Percentiles rank a stretch among this genome's conserved stretches.
phyloP scores from a whole-genome alignment of 2,329 filamentous ascomycete species.

The Cucurbitaria berberidis region DNA sequence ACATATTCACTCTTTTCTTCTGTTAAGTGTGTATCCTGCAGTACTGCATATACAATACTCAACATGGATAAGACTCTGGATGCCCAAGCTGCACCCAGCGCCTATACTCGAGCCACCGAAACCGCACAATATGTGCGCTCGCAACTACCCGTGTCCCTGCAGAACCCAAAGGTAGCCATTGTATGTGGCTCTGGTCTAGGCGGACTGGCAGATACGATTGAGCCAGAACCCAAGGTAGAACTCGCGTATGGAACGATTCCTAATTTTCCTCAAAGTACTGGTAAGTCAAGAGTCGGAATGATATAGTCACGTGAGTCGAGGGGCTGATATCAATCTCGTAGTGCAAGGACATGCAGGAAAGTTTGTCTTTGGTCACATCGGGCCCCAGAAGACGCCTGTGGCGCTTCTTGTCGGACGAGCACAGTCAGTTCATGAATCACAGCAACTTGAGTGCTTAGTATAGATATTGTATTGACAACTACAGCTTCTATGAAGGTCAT shows the following conservation, averaged over 20 bases:
- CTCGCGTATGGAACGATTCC: conserved; percentile 66
- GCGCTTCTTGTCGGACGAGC: conserved; percentile 69
- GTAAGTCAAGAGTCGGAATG: conserved; percentile 45
- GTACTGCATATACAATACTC: not conserved
- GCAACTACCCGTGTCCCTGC: conserved; percentile 57
- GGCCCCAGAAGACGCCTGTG: conserved; percentile 59
- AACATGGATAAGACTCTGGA: conserved; percentile 30
- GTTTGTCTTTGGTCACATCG: conserved; percentile 67
- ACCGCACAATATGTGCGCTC: conserved; percentile 58
- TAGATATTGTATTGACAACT: conserved; percentile 18
- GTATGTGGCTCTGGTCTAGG: conserved; percentile 70
- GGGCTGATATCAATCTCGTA: conserved; percentile 43
- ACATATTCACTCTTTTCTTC: not conserved
- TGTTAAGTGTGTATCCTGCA: not conserved
- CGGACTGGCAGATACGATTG: conserved; percentile 64
- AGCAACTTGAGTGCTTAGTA: not conserved
- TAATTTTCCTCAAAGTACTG: conserved; percentile 66
- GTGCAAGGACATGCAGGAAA: conserved; percentile 66
- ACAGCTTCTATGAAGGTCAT: conserved; percentile 72
- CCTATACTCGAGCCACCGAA: conserved; percentile 56
- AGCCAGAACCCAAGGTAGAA: conserved; percentile 57
- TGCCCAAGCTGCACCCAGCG: conserved; percentile 35
- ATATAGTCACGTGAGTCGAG: not conserved
- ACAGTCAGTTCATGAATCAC: conserved; percentile 58
- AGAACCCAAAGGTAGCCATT: conserved; percentile 64